Evolutionary conservation across 2,329 filamentous ascomycete genomes (phyloP), one percentile per base, ranked within the genome.

Genomic region (Clarireedia monteithiana): DNA sequence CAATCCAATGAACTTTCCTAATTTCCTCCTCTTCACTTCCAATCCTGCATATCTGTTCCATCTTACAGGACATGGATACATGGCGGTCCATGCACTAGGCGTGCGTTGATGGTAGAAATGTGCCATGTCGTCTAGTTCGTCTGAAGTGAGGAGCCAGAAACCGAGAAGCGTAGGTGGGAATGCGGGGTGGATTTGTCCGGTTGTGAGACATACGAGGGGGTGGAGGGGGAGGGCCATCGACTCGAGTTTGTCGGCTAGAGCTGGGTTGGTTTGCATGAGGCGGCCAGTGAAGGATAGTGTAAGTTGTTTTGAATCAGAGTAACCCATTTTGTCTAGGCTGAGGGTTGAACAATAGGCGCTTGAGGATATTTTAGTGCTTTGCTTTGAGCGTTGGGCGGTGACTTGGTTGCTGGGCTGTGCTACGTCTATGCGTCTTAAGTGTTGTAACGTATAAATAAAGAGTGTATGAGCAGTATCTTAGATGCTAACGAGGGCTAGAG

Each of bases 1-100:
- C 56, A 91, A 73, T 12, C 87, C 87, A 67, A 90, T 89, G 62
- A 91, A 91, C 62, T 80, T 76, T 47, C 86, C 87, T 67, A 90
- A 81, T 71, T 84, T 83, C 59, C 86, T 75, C 59, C 86, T 77
- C 75, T 91, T 91, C 67, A 64, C 78, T 69, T 84, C 80, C 26
- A 84, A 68, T 2, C 74, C 70, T 58, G 83, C 69, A 58, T 76
- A 71, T 5, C 70, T 69, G 2, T 70, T 68, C 86, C 86, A 90
- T 53, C 74, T 70, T 66, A 91, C 79, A n/a, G 80, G 82, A 62
- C 81, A 83, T 0, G 87, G 87, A 68, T 91, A 91, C 58, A 79
- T 74, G 50, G 68, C 62, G 2, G 78, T 78, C 73, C 75, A 82
- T n/a, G 68, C 66, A 57, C 73, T 73, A 1, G 80, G 82, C 0